These are phyloP conservation scores for Calonectria pauciramosa DNA, from an alignment of 2,329 filamentous ascomycete genomes.

Conservation along the genomic window DNA sequence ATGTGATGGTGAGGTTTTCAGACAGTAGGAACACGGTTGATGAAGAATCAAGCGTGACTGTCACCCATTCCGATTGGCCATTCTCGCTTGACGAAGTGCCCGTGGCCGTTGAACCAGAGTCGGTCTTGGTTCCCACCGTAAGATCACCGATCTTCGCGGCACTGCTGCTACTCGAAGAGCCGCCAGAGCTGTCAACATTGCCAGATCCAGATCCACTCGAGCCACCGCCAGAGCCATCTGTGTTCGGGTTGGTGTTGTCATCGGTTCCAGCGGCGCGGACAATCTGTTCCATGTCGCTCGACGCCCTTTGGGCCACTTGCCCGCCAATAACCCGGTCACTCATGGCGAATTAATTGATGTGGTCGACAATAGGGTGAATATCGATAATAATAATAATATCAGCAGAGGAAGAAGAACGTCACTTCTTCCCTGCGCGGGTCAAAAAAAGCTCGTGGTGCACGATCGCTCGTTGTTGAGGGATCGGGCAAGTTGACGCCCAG, in stretches of 20 bases:
- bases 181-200: background rate
- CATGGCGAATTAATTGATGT: background rate
- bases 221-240: background rate
- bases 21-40: background rate
- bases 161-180: too few relatives aligned
- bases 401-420: background rate
- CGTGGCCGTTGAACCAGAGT: background rate
- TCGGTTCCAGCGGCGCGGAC: too few relatives aligned
- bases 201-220: too few relatives aligned
- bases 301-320: background rate
- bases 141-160: background rate
- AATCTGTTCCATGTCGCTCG: background rate
- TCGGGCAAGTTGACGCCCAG: constrained; percentile 1
- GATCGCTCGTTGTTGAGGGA: background rate
- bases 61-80: background rate
- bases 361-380: background rate
- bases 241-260: background rate
- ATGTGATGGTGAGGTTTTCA: background rate
- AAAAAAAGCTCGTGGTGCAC: background rate
- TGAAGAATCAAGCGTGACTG: background rate
- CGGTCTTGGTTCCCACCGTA: background rate
- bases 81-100: background rate
- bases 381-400: background rate
- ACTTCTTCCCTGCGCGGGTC: background rate
- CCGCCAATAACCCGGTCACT: background rate